Evolutionary conservation across 345 rosid species (phyloP).

Genomic region (Adansonia digitata): DNA sequence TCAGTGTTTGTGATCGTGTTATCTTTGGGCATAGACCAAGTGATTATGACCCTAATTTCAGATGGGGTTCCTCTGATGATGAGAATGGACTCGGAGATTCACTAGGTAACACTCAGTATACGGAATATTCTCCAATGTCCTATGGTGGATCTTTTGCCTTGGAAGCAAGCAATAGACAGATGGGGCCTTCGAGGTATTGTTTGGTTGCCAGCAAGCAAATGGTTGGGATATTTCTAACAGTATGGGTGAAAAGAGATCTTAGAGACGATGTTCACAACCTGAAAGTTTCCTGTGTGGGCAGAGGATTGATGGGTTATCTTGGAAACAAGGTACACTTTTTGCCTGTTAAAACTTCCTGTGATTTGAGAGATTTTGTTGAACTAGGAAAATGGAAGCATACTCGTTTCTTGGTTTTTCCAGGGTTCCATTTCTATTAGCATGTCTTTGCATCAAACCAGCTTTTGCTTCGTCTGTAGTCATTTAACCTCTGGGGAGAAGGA

Average conservation of each 20-base stretch:
- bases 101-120: constrained; percentile 33
- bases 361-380: constrained; percentile 14
- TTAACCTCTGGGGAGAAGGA: constrained; percentile 98
- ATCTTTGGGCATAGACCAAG: constrained; percentile 54
- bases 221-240: constrained; percentile 92
- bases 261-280: constrained; percentile 65
- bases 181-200: constrained; percentile 63
- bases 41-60: constrained; percentile 61
- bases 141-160: constrained; percentile 43
- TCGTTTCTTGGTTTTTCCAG: constrained; percentile 42
- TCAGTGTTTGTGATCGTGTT: constrained; percentile 81
- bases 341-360: constrained; percentile 2
- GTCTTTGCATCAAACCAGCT: constrained; percentile 91
- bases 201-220: constrained; percentile 94
- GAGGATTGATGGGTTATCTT: constrained; percentile 99
- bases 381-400: constrained; percentile 6
- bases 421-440: constrained; percentile 97
- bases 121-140: constrained; percentile 45
- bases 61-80: constrained; percentile 80
- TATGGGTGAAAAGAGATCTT: constrained; percentile 89
- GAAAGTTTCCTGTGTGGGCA: constrained; percentile 95
- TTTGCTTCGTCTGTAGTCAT: constrained; percentile 97
- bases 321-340: constrained; percentile 81
- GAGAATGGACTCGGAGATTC: constrained; percentile 66
- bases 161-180: constrained; percentile 52